A percentile compares a stretch with the other conserved stretches of the same genome.
phyloP scores from a whole-genome alignment of 2,329 filamentous ascomycete genomes.

The Clonostachys chloroleuca region DNA sequence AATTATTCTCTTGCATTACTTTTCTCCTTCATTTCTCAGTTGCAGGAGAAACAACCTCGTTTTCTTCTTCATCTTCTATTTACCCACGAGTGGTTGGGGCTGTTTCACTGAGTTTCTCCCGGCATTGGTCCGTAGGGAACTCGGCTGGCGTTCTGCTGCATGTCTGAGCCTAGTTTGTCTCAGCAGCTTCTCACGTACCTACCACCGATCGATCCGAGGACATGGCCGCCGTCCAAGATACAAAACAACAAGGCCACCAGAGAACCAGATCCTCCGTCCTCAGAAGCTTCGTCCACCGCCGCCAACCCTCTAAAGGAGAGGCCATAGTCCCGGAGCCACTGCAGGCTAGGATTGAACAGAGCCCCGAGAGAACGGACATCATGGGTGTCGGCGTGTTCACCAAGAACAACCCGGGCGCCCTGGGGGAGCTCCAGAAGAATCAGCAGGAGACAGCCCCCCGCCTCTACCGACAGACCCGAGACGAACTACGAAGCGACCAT shows the following conservation, averaged over 20 bases:
- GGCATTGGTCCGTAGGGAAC: neutral
- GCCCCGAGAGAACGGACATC: conserved; percentile 6
- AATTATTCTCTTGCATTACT: too few relatives aligned
- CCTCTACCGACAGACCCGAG: neutral
- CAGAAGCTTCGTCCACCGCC: conserved; percentile 43
- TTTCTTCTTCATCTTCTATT: neutral
- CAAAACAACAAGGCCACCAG: conserved; percentile 18
- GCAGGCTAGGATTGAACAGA: neutral
- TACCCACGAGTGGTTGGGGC: neutral
- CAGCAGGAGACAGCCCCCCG: neutral
- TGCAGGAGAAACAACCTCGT: too few relatives aligned
- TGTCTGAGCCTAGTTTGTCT: too few relatives aligned
- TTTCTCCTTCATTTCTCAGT: too few relatives aligned
- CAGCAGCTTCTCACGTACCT: neutral
- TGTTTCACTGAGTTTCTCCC: neutral
- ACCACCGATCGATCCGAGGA: neutral
- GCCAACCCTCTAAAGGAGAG: conserved; percentile 39
- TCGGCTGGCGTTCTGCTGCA: too few relatives aligned
- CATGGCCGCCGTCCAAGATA: too few relatives aligned
- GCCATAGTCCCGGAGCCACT: conserved; percentile 18
- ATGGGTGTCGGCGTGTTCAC: conserved; percentile 6
- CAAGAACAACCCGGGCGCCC: conserved; percentile 8
- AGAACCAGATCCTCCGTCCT: conserved; percentile 44
- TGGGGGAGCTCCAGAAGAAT: conserved; percentile 17
- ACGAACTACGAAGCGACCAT: conserved; percentile 11